These are phyloP conservation scores for Phanerochaete sordida DNA, from an alignment of 768 basidiomycete species.

Conservation along the genomic window DNA sequence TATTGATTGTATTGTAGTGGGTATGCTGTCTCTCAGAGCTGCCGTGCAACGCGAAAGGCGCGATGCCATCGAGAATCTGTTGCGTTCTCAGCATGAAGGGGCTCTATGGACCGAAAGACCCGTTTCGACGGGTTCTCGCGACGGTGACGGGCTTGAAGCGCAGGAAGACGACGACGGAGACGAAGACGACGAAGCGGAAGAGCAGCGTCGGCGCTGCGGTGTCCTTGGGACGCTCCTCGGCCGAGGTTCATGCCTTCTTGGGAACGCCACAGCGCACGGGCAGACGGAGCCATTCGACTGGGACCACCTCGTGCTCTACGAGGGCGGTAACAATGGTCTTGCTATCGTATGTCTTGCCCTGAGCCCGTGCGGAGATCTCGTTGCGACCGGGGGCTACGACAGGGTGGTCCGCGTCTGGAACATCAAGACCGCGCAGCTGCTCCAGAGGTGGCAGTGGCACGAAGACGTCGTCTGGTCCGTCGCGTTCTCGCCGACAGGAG, in stretches of 20 bases:
- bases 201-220: too few species aligned
- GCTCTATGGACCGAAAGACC: not conserved
- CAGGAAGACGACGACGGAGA: too few species aligned
- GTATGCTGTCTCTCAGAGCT: not conserved
- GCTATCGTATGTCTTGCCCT: constrained; percentile 9
- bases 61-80: not conserved
- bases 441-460: constrained; percentile 8
- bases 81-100: too few species aligned
- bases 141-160: not conserved
- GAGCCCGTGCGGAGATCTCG: constrained; percentile 19
- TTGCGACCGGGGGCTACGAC: constrained; percentile 25
- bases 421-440: constrained; percentile 9
- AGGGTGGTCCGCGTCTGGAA: constrained; percentile 26
- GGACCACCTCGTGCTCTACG: not conserved
- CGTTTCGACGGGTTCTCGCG: not conserved
- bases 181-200: too few species aligned
- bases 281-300: not conserved
- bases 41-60: not conserved
- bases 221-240: not conserved
- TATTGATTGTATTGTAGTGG: not conserved
- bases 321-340: not conserved
- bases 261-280: not conserved
- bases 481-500: constrained; percentile 24
- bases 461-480: constrained; percentile 13
- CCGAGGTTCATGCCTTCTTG: not conserved